These are phyloP conservation scores for Helianthus tuberosus DNA, from an alignment of 129 eudicot genomes.

Conservation along the genomic window DNA sequence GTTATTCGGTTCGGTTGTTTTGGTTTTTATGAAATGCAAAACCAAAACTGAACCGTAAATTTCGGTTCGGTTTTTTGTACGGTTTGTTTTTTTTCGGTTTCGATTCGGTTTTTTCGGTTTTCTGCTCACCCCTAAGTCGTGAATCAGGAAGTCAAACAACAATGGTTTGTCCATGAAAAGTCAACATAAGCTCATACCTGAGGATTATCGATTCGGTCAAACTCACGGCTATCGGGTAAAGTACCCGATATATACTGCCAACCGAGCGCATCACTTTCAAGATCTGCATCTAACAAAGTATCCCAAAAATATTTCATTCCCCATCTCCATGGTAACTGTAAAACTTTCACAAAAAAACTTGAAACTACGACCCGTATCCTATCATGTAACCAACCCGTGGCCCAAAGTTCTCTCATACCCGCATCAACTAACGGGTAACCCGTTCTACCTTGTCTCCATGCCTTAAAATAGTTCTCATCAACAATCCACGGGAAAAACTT, in stretches of 20 bases:
- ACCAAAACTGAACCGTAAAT: too few species aligned
- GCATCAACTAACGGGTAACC: slow-evolving; percentile 99
- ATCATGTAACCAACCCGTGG: slow-evolving; percentile 97
- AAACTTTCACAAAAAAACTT: slow-evolving; percentile 93
- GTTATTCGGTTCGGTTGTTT: too few species aligned
- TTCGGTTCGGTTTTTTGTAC: too few species aligned
- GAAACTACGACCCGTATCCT: slow-evolving; percentile 89
- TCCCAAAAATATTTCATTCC: slow-evolving; percentile 99
- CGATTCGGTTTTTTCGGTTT: too few species aligned
- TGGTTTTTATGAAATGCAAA: too few species aligned
- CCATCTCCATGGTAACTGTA: slow-evolving; percentile 99
- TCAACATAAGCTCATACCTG: slow-evolving; percentile 53
- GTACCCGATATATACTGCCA: slow-evolving; percentile 96
- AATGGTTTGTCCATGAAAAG: not conserved
- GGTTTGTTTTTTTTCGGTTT: too few species aligned
- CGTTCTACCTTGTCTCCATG: slow-evolving; percentile 98
- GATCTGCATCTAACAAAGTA: slow-evolving; percentile 95
- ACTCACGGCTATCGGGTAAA: slow-evolving; percentile 87
- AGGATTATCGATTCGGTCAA: slow-evolving; percentile 86
- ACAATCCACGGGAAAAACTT: slow-evolving; percentile 94
- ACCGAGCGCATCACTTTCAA: slow-evolving; percentile 97
- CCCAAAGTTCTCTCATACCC: slow-evolving; percentile 99
- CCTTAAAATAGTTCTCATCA: slow-evolving; percentile 82
- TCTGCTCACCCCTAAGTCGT: not conserved
- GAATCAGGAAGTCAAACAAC: not conserved